A percentile compares a stretch with the other conserved stretches of the same genome.
These are phyloP conservation scores for Apiospora phragmitis DNA, from an alignment of 2,329 filamentous ascomycete genomes.

Conservation along the genomic window DNA sequence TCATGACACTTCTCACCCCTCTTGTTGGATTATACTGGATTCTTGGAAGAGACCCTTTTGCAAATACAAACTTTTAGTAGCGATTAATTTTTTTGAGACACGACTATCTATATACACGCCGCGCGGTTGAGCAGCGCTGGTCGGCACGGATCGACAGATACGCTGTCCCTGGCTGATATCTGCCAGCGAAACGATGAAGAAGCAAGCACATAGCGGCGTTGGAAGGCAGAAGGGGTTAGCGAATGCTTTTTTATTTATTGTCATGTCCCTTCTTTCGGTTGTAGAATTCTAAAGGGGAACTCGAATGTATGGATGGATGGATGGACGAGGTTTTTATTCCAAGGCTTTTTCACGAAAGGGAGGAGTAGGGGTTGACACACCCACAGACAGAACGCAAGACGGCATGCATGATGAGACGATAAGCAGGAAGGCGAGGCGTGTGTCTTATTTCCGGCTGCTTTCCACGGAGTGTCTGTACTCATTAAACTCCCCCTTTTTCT, in stretches of 20 bases:
- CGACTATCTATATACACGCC: slow-evolving; percentile 1
- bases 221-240: not conserved
- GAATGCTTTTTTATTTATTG: not conserved
- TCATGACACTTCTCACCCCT: slow-evolving; percentile 1
- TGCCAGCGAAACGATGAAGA: not conserved
- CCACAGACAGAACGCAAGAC: not conserved
- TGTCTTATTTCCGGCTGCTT: not conserved
- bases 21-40: slow-evolving; percentile 12
- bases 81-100: slow-evolving; percentile 1
- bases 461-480: not conserved
- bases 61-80: slow-evolving; percentile 12
- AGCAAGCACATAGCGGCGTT: slow-evolving; percentile 7
- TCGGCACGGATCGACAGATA: slow-evolving; percentile 1
- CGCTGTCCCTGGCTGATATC: not conserved
- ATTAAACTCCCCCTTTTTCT: not conserved
- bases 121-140: not conserved
- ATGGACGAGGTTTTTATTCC: not conserved
- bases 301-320: not conserved
- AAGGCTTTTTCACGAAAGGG: not conserved
- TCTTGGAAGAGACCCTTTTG: slow-evolving; percentile 9
- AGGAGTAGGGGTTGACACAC: not conserved
- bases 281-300: not conserved
- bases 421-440: not conserved
- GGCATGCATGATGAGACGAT: not conserved
- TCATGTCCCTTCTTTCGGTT: not conserved